Percentiles rank a stretch among this genome's conserved stretches.
Evolutionary conservation across 2,329 filamentous ascomycete genomes (phyloP).

Genomic region (Aspergillus sp.): DNA sequence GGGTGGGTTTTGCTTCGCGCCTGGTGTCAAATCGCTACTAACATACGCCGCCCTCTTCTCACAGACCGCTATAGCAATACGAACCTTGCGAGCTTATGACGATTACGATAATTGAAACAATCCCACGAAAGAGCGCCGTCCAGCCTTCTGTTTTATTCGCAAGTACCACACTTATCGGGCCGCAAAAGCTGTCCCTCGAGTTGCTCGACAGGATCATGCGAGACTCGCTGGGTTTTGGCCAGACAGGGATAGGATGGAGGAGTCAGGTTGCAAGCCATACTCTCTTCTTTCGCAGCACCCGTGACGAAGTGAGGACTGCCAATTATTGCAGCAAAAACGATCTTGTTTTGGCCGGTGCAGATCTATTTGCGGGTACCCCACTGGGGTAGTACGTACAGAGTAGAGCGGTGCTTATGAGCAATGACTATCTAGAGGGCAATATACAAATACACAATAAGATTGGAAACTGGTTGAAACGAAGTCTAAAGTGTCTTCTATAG

Average conservation of each 20-base stretch:
- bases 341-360: neutral
- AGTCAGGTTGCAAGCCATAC: neutral
- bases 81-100: constrained; percentile 21
- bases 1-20: constrained; percentile 37
- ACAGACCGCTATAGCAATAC: constrained; percentile 34
- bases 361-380: neutral
- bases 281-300: neutral
- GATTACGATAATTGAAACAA: constrained; percentile 17
- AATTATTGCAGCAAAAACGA: neutral
- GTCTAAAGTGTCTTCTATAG: neutral
- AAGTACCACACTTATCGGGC: neutral
- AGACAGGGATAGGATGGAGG: neutral
- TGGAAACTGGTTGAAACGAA: neutral
- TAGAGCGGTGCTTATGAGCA: neutral
- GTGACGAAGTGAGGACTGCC: neutral
- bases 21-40: constrained; percentile 6
- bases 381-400: neutral
- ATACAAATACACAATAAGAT: constrained; percentile 1
- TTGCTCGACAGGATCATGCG: neutral
- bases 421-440: constrained; percentile 2
- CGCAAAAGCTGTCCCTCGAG: neutral
- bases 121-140: constrained; percentile 4
- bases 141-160: neutral
- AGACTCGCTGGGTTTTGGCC: neutral
- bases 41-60: constrained; percentile 5